Evolutionary conservation across 2,329 filamentous ascomycete species (phyloP).

Genomic region (Aspergillus fructus): DNA sequence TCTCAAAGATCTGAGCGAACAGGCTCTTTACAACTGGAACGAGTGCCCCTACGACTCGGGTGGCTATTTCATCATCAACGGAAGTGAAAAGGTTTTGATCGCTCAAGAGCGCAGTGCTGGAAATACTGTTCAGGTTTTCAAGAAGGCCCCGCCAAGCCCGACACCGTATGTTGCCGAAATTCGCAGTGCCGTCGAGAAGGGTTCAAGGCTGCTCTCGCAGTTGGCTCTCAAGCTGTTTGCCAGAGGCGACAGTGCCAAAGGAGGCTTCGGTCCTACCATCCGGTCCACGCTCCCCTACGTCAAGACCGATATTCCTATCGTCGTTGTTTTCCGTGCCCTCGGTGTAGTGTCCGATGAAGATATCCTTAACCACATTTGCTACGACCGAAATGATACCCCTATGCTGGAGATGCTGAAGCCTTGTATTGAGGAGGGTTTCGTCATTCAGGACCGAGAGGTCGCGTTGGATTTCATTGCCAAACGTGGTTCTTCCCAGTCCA

Average conservation of each 20-base stretch:
- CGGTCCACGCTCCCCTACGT: slow-evolving; percentile 91
- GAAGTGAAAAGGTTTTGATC: slow-evolving; percentile 96
- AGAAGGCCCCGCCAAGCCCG: slow-evolving; percentile 89
- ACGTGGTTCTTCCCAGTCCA: slow-evolving; percentile 71
- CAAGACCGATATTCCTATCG: slow-evolving; percentile 89
- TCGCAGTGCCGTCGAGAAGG: slow-evolving; percentile 92
- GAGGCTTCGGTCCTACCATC: slow-evolving; percentile 82
- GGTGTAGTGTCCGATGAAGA: slow-evolving; percentile 97
- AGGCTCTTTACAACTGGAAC: slow-evolving; percentile 84
- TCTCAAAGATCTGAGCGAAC: slow-evolving; percentile 76
- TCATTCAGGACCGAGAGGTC: slow-evolving; percentile 91
- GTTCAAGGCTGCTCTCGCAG: slow-evolving; percentile 89
- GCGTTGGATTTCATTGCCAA: slow-evolving; percentile 95
- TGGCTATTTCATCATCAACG: slow-evolving; percentile 99
- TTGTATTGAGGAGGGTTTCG: slow-evolving; percentile 94
- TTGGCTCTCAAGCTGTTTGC: slow-evolving; percentile 86
- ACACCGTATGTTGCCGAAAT: slow-evolving; percentile 95
- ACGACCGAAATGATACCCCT: slow-evolving; percentile 89
- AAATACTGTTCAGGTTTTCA: slow-evolving; percentile 99
- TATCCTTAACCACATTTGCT: slow-evolving; percentile 96
- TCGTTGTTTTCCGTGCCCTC: slow-evolving; percentile 90
- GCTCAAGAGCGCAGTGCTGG: slow-evolving; percentile 96
- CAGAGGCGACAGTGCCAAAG: slow-evolving; percentile 77
- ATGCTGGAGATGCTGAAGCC: slow-evolving; percentile 98
- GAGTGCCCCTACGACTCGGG: slow-evolving; percentile 98